Evolutionary conservation across 257 asterid species (phyloP).

Genomic region (Scutellaria baicalensis): DNA sequence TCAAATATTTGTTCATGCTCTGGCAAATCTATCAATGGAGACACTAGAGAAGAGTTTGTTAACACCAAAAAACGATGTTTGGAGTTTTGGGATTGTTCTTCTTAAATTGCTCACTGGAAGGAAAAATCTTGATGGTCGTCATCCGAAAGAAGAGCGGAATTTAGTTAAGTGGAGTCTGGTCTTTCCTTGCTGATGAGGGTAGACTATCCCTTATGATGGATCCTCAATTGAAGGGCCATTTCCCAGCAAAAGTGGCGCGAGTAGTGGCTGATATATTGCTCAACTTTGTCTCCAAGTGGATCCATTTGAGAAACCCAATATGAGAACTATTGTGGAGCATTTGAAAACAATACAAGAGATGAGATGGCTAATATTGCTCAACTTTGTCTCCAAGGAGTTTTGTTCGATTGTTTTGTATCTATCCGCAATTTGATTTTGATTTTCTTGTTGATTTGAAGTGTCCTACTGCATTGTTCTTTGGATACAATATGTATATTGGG

Average conservation of each 20-base stretch:
- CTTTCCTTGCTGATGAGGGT: slow-evolving; percentile 73
- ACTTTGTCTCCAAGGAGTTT: no score
- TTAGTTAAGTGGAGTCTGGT: slow-evolving; percentile 82
- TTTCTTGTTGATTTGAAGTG: no score
- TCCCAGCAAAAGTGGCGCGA: slow-evolving; percentile 73
- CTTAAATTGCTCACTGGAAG: slow-evolving; percentile 85
- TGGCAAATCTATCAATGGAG: slow-evolving; percentile 76
- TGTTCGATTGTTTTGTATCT: no score
- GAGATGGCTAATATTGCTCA: no score
- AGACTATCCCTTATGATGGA: slow-evolving; percentile 86
- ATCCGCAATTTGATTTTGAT: no score
- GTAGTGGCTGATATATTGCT: slow-evolving; percentile 73
- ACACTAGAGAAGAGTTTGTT: slow-evolving; percentile 70
- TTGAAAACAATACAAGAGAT: no score
- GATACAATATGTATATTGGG: no score
- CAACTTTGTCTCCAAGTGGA: slow-evolving; percentile 77
- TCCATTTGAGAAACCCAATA: slow-evolving; percentile 82
- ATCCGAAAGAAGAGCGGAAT: slow-evolving; percentile 75
- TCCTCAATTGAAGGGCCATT: slow-evolving; percentile 75
- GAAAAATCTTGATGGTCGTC: slow-evolving; percentile 62
- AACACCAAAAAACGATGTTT: slow-evolving; percentile 86
- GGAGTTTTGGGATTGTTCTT: slow-evolving; percentile 88
- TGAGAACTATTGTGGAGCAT: no score
- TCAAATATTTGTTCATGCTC: slow-evolving; percentile 41
- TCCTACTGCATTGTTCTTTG: no score